Evolutionary conservation across 805 yeast species (phyloP).

Genomic region (Brettanomyces sp.): DNA sequence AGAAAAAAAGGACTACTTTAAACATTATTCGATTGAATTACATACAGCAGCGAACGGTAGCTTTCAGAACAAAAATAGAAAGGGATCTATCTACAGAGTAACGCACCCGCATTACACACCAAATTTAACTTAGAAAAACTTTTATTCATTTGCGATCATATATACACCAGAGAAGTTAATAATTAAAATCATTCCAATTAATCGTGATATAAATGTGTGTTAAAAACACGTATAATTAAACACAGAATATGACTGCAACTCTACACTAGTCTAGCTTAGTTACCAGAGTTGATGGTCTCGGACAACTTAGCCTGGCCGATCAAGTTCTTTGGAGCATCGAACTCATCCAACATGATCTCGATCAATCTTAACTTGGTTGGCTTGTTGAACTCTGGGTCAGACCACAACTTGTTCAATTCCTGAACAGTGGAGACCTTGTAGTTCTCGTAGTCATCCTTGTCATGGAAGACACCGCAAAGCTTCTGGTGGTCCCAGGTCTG

Average conservation of each 20-base stretch:
- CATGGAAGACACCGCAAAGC: slow-evolving; percentile 52
- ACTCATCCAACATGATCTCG: slow-evolving; percentile 57
- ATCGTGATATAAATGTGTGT: not conserved
- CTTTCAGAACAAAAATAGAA: too few relatives aligned
- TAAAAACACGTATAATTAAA: not conserved
- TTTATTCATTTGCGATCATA: too few relatives aligned
- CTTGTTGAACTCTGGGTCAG: slow-evolving; percentile 37
- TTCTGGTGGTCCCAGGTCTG: slow-evolving; percentile 61
- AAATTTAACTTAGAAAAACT: not conserved
- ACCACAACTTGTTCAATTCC: slow-evolving; percentile 45
- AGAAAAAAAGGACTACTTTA: too few relatives aligned
- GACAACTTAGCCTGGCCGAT: slow-evolving; percentile 55
- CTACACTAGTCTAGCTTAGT: not conserved
- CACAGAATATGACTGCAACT: not conserved
- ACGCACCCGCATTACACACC: not conserved
- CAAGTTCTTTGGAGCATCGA: slow-evolving; percentile 64
- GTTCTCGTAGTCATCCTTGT: slow-evolving; percentile 43
- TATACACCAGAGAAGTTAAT: too few relatives aligned
- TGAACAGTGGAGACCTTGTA: slow-evolving; percentile 45
- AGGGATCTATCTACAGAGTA: too few relatives aligned
- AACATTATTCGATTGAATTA: too few relatives aligned
- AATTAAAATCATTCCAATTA: not conserved
- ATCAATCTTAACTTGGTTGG: slow-evolving; percentile 55
- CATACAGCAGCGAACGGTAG: too few relatives aligned
- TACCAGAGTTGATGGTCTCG: slow-evolving; percentile 22